A percentile compares a stretch with the other conserved stretches of the same genome.
Conservation (phyloP, 2,329 filamentous ascomycete genomes). For the Elsinoe necatrix region DNA sequence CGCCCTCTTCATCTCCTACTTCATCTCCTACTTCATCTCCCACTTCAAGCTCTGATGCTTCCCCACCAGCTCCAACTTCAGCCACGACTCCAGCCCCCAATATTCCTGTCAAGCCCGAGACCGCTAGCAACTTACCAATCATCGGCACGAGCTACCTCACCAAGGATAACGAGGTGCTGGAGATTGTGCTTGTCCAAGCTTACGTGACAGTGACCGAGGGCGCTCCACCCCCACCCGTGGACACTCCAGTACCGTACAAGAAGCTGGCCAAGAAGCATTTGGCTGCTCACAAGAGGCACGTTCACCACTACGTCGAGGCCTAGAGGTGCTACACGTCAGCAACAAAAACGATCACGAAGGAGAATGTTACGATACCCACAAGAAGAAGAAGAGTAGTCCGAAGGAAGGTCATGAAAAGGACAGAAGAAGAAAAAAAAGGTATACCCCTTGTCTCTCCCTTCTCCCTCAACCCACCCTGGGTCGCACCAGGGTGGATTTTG, state of each 20-base stretch:
- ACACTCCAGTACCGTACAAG: not conserved
- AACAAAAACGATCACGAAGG: slow-evolving; percentile 10
- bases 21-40: too few species aligned
- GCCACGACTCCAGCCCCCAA: slow-evolving; percentile 28
- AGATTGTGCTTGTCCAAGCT: slow-evolving; percentile 38
- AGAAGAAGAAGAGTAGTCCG: not conserved
- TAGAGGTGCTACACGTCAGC: slow-evolving; percentile 18
- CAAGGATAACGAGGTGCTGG: slow-evolving; percentile 36
- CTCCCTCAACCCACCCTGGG: not conserved
- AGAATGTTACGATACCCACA: not conserved
- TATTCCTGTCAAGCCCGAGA: slow-evolving; percentile 23
- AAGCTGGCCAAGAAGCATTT: not conserved
- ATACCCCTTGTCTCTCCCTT: not conserved
- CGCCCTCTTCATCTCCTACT: slow-evolving; percentile 18
- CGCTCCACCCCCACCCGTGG: not conserved
- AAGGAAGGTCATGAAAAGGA: slow-evolving; percentile 4
- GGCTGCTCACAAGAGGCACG: slow-evolving; percentile 2
- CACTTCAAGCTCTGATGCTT: slow-evolving; percentile 15
- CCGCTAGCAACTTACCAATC: slow-evolving; percentile 16
- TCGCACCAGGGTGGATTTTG: not conserved
- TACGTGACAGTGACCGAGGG: slow-evolving; percentile 34
- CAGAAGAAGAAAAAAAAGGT: not conserved
- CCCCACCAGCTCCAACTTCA: slow-evolving; percentile 24
- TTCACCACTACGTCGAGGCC: slow-evolving; percentile 23
- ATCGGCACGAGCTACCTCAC: slow-evolving; percentile 37